Conservation (phyloP, 306 rosid species). For the Prunus armeniaca region DNA sequence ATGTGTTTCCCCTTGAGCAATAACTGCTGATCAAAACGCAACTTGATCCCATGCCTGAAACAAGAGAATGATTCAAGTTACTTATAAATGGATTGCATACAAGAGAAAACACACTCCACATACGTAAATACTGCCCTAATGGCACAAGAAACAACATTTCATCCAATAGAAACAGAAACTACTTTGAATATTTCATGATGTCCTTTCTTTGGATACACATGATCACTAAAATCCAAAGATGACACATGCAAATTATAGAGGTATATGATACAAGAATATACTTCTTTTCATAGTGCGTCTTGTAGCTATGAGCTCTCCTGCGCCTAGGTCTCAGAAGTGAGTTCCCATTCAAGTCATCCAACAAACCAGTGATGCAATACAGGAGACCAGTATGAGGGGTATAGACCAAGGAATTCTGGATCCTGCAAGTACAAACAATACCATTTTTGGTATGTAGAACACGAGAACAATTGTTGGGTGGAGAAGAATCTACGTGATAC, state of each 20-base stretch:
- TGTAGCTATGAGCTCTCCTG: slow-evolving; percentile 48
- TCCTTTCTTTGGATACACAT: neutral
- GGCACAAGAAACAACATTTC: too few relatives aligned
- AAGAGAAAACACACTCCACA: too few relatives aligned
- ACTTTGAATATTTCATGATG: neutral
- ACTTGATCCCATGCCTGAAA: slow-evolving; percentile 48
- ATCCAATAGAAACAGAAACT: too few relatives aligned
- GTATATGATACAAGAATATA: slow-evolving; percentile 22
- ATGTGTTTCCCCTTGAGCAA: slow-evolving; percentile 46
- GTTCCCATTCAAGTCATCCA: slow-evolving; percentile 46
- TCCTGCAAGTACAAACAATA: slow-evolving; percentile 48
- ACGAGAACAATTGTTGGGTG: slow-evolving; percentile 7
- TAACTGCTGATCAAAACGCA: slow-evolving; percentile 38
- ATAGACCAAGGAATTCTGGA: slow-evolving; percentile 51
- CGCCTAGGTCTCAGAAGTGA: slow-evolving; percentile 34
- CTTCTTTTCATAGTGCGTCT: slow-evolving; percentile 31
- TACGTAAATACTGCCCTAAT: too few relatives aligned
- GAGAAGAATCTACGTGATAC: slow-evolving; percentile 9
- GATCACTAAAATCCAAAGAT: neutral
- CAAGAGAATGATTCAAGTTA: slow-evolving; percentile 13
- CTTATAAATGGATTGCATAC: neutral
- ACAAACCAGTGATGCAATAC: slow-evolving; percentile 45
- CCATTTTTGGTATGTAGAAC: slow-evolving; percentile 38
- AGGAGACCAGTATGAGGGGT: slow-evolving; percentile 55
- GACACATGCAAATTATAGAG: neutral